Base-by-base conservation (phyloP, 192 early-diverging fungal species). In the Coemansia sp. region DNA sequence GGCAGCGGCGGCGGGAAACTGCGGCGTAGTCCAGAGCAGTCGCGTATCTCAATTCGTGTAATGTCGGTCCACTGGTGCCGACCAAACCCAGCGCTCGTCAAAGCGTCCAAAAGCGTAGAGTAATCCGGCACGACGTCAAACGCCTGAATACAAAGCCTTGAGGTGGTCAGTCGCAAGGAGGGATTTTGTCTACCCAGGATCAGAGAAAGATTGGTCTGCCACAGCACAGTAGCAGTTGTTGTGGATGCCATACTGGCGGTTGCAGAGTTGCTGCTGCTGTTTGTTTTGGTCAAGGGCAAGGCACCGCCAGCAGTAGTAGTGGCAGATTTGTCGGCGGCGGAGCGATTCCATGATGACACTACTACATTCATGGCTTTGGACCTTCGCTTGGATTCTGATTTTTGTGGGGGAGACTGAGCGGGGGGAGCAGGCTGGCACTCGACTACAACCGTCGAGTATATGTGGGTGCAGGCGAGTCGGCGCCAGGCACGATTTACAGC, bases 401-500 rank as follows among this genome's bases (percentile, higher is more conserved):
- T 29, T 1, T 8, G 31, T 0, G 9, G 10, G 35, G 6, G 57
- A 15, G 2, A 7, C 7, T 35, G 32, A 35, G 32, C 7, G 17
- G 7, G 17, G 6, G 20, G 29, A 15, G 32, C 1, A 1, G 42
- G 8, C 43, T 70, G 68, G 59, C 46, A 76, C 38, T 76, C 73
- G 40, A 68, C 47, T 12, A 76, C 65, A 12, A 76, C 3, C 27
- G 59, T 59, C 37, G 67, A 57, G 36, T 60, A 27, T n/a, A 70
- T 19, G 17, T 69, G 42, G 7, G 22, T 9, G 15, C 6, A 9
- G 11, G 58, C 58, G 14, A 65, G 62, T 10, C 15, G 62, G 0
- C 73, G 73, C 73, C 73, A 76, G 20, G 39, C 12, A 0, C 41
- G 46, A 53, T 64, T 62, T n/a, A 76, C 73, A 0, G 49, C 62